Base-by-base conservation (phyloP, 2,329 filamentous ascomycete species). In the Diaporthe australafricana region DNA sequence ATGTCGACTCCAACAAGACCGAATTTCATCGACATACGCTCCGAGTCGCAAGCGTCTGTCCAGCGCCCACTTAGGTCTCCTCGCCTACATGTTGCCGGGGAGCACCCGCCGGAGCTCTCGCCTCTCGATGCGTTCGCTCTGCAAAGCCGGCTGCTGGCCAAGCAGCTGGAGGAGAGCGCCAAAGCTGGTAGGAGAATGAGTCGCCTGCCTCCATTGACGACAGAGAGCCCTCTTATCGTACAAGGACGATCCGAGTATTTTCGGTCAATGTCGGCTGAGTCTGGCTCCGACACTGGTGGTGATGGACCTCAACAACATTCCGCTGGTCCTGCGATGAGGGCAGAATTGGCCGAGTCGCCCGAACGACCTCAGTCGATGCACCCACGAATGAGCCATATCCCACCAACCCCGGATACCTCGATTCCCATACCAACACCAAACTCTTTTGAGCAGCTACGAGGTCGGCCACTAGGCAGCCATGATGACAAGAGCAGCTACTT, bases 41-140 rank as follows among this genome's bases (percentile, higher is more conserved):
- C 89, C 70, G 83, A 86, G 72, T 91, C 90, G 47, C 84, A 87
- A 66, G 82, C 85, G 32, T 89, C 88, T 14, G 78, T 85, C 68
- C 85, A 87, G 22, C 87, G 86, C 69, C 88, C 89, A n/a, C 82
- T 92, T 42, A 86, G 87, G 75, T 95, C 93, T n/a, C 93, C 93
- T 52, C 91, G 93, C 74, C 84, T 94, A 72, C 92, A 95, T 81
- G 87, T 93, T 71, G 92, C 93, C 71, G 94, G 94, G 74, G 93
- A 96, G 77, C 89, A 93, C 1, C 96, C 96, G 25, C 96, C 96
- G 6, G 93, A 96, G 67, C 87, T 98, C 70, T 98, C 96, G 9
- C 96, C 96, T 14, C 89, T 99, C 75, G 96, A 99, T 87, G 96
- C 96, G 60, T 97, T 99, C 80, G 96, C 96, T 27, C 88, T 96